Base-by-base conservation (phyloP, 1,284 basidiomycete genomes). In the Phaffia rhodozyma region DNA sequence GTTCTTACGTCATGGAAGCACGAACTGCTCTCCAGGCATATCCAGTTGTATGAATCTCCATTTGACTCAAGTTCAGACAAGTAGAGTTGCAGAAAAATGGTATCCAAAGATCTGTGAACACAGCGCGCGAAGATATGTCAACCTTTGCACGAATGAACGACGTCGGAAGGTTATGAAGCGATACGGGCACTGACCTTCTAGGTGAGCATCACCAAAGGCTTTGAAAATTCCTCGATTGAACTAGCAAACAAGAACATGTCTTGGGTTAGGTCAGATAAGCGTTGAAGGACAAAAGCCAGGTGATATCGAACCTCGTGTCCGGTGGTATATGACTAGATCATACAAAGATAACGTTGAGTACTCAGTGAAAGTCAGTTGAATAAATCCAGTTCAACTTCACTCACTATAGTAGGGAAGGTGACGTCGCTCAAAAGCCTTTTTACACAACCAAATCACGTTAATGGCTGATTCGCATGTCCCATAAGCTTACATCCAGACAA, bases 41-140 rank as follows among this genome's bases (percentile, higher is more conserved):
- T 13, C 93, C 93, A 5, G 89, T 90, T 67, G 94, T 89, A 72
- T 99, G 96, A 51, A 97, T 87, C 73, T 97, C 92, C 92, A 98
- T 97, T 5, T 86, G 82, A 13, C 91, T 96, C 65, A 89, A 91
- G 59, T 88, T 93, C 73, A 99, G 97, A 72, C 97, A 97, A n/a
- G 96, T 97, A 7, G 93, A 92, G 72, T 97, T 97, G 77, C 91
- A 96, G 77, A 93, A 99, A 78, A 87, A 99, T 1, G 96, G 94
- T 4, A 98, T 80, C 96, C 94, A 98, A 87, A 96, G 94, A 76
- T 96, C 91, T 77, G 60, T 1, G 30, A 63, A 62, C 59, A 57
- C 30, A 62, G 2, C 38, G 38, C 38, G 16, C 7, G 38, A 16
- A 43, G 16, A 43, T 11, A 43, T 2, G 25, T 38, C 49, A 62